Evolutionary conservation across 1,139 yeast genomes (phyloP), one percentile per base, ranked within the genome.

Genomic region (Yamadazyma sp.): DNA sequence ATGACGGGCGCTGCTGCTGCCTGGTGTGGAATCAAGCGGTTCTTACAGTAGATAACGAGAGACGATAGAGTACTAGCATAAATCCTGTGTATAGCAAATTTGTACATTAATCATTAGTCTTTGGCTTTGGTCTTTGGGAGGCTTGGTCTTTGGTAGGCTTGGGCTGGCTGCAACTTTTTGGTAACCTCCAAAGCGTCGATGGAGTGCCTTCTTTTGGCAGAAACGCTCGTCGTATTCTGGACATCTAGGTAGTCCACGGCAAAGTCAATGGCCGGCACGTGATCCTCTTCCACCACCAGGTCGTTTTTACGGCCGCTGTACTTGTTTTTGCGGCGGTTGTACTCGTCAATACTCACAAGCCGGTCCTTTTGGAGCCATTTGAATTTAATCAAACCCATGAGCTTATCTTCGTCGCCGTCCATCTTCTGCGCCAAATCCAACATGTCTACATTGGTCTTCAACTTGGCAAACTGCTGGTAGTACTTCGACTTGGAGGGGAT

Each of bases 1-100:
- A 85, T 84, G 82, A 89, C 96, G 14, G 79, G 82, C 46, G 96
- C 87, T 44, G 96, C 97, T 35, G 96, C 87, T 45, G 79, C 79
- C 32, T 92, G 98, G 98, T 84, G 95, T 71, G 90, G 86, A 39
- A 56, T 85, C 54, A 92, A 92, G 70, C 68, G 78, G 48, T 56
- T 63, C 40, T 61, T 61, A 45, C 57, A 60, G 47, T 60, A 49
- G 38, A 29, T 18, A 35, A 29, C 31, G 38, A 35, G 35, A 16
- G 24, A 25, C 29, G 38, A 32, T 21, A 11, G 26, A 28, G 24
- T 6, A 10, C 38, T 43, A 43, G 46, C 46, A 43, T 38, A 18
- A 37, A 32, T 45, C 52, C 47, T 49, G 53, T 49, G 41, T 48
- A 49, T 49, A 49, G 52, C 42, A 35, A 41, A 33, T 23, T 23